phyloP scores from a whole-genome alignment of 371 early-diverging fungal genomes.

The Umbelopsis sp. region DNA sequence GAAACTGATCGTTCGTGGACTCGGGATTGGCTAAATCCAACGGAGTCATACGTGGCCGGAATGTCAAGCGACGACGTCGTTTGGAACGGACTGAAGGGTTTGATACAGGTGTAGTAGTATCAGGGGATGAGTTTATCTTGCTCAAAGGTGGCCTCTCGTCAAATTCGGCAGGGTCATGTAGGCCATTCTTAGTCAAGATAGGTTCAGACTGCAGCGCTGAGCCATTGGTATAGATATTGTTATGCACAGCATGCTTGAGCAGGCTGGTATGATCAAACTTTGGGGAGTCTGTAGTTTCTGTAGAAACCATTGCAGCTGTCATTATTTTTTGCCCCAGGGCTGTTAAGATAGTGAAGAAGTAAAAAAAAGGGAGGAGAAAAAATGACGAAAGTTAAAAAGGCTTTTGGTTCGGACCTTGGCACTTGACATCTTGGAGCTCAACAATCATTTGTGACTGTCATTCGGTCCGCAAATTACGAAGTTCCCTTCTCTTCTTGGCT shows the following conservation, averaged over 20 bases:
- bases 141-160: conserved; percentile 11
- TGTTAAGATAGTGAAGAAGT: not conserved
- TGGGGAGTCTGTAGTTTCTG: not conserved
- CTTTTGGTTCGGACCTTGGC: no score
- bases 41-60: conserved; percentile 46
- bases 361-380: not conserved
- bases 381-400: no score
- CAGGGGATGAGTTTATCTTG: conserved; percentile 13
- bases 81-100: not conserved
- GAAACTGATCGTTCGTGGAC: conserved; percentile 57
- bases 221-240: not conserved
- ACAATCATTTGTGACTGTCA: no score
- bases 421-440: no score
- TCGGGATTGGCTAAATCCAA: conserved; percentile 52
- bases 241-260: conserved; percentile 12
- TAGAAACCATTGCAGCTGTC: conserved; percentile 2
- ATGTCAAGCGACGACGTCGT: conserved; percentile 22
- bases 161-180: not conserved
- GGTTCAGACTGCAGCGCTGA: not conserved
- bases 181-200: not conserved
- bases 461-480: no score
- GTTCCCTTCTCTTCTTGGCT: no score
- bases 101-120: not conserved
- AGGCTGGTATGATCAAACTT: not conserved
- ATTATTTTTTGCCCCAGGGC: not conserved